phyloP scores from a whole-genome alignment of 1,139 yeast species.

The Sugiyamaella xylanicola region DNA sequence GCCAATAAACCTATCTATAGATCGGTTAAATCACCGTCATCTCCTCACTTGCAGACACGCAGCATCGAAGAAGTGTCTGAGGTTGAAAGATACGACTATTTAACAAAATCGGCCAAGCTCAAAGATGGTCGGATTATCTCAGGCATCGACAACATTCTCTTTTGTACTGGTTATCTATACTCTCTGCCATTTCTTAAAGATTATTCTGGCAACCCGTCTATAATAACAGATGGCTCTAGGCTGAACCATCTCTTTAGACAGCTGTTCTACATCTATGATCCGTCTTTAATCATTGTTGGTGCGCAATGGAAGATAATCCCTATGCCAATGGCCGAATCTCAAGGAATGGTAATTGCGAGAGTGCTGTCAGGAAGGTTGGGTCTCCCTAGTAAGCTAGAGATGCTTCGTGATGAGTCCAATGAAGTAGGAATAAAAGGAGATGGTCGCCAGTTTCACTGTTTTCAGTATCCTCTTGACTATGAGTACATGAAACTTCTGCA shows the following conservation, averaged over 20 bases:
- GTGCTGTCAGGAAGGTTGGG: slow-evolving; percentile 53
- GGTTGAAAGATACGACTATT: slow-evolving; percentile 20
- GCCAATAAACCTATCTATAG: slow-evolving; percentile 49
- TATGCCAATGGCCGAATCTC: slow-evolving; percentile 60
- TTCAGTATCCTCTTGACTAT: slow-evolving; percentile 53
- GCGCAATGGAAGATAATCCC: slow-evolving; percentile 58
- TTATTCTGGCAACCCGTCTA: slow-evolving; percentile 32
- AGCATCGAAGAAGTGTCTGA: slow-evolving; percentile 21
- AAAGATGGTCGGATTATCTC: slow-evolving; percentile 30
- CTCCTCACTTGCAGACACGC: slow-evolving; percentile 21
- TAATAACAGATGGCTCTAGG: slow-evolving; percentile 50
- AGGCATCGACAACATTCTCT: slow-evolving; percentile 54
- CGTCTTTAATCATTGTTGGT: slow-evolving; percentile 57
- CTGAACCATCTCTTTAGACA: slow-evolving; percentile 58
- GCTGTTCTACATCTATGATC: slow-evolving; percentile 54
- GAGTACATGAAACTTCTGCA: slow-evolving; percentile 48
- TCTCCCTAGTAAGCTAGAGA: slow-evolving; percentile 50
- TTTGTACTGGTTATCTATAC: slow-evolving; percentile 66
- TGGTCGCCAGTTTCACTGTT: slow-evolving; percentile 49
- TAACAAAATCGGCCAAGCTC: slow-evolving; percentile 19
- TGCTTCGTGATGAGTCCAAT: slow-evolving; percentile 47
- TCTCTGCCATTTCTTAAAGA: slow-evolving; percentile 49
- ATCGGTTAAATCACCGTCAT: slow-evolving; percentile 49
- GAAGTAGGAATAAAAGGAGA: slow-evolving; percentile 46
- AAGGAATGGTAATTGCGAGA: slow-evolving; percentile 58